phyloP scores from a whole-genome alignment of 2,329 filamentous ascomycete species.

The Ascochyta koolunga region DNA sequence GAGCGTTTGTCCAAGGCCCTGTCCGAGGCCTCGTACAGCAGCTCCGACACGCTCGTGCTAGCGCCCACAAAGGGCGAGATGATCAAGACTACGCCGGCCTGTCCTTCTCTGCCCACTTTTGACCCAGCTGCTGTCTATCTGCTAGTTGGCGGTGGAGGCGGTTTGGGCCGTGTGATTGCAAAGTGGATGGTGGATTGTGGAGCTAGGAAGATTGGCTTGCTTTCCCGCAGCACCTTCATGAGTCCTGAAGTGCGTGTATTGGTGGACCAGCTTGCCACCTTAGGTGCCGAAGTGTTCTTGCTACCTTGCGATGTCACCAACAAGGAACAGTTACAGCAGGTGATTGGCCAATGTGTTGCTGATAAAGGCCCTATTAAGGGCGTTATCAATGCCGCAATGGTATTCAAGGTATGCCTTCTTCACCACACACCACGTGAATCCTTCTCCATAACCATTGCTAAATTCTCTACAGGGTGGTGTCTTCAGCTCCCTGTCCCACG shows the following conservation, averaged over 20 bases:
- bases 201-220: too few species aligned
- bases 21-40: too few species aligned
- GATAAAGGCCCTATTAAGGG: slow-evolving; percentile 20
- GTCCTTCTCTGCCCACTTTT: not conserved
- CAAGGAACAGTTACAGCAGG: slow-evolving; percentile 9
- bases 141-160: too few species aligned
- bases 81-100: not conserved
- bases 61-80: not conserved
- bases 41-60: not conserved
- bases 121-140: not conserved
- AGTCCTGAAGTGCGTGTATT: too few species aligned
- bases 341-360: slow-evolving; percentile 1
- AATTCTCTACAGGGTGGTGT: not conserved
- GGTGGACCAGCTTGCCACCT: too few species aligned
- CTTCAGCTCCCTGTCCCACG: slow-evolving; percentile 13
- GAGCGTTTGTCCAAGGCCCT: not conserved
- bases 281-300: too few species aligned
- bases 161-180: too few species aligned
- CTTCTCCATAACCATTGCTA: not conserved
- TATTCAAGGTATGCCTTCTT: slow-evolving; percentile 16
- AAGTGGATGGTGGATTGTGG: too few species aligned
- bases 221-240: too few species aligned
- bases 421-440: too few species aligned
- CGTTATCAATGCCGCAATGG: slow-evolving; percentile 25
- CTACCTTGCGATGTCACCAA: too few species aligned